Conservation (phyloP, 169 alveolate species). For the Cryptosporidium xiaoi region DNA sequence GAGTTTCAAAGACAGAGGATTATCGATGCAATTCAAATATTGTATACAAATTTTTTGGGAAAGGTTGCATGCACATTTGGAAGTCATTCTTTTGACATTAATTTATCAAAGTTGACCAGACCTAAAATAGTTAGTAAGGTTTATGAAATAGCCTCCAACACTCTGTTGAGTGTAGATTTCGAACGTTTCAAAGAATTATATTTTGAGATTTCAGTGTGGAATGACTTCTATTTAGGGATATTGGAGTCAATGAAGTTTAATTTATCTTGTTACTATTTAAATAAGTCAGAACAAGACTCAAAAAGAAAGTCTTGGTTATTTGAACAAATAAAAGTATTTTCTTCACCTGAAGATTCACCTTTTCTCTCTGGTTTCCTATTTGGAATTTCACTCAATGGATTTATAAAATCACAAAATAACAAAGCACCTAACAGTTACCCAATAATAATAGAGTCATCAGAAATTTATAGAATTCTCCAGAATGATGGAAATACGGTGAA, state of each 20-base stretch:
- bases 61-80: conserved; percentile 52
- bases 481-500: conserved; percentile 62
- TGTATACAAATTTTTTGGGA: conserved; percentile 42
- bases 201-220: conserved; percentile 53
- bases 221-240: conserved; percentile 57
- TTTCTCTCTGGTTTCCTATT: conserved; percentile 49
- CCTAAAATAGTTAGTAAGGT: conserved; percentile 32
- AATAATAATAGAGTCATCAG: conserved; percentile 41
- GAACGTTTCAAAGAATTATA: conserved; percentile 66
- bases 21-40: conserved; percentile 52
- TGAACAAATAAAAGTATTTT: conserved; percentile 31
- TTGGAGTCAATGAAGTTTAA: conserved; percentile 16
- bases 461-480: conserved; percentile 27
- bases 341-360: conserved; percentile 29
- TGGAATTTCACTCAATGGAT: conserved; percentile 49
- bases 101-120: conserved; percentile 15
- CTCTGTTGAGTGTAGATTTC: conserved; percentile 28
- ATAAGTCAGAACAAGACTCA: neutral
- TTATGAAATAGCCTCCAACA: conserved; percentile 63
- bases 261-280: neutral
- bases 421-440: conserved; percentile 23
- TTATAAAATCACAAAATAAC: neutral
- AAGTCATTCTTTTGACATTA: conserved; percentile 29
- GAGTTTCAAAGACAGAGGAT: conserved; percentile 71
- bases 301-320: conserved; percentile 28